These are phyloP conservation scores for Neurospora sp. DNA, from an alignment of 2,329 filamentous ascomycete species.

Conservation along the genomic window DNA sequence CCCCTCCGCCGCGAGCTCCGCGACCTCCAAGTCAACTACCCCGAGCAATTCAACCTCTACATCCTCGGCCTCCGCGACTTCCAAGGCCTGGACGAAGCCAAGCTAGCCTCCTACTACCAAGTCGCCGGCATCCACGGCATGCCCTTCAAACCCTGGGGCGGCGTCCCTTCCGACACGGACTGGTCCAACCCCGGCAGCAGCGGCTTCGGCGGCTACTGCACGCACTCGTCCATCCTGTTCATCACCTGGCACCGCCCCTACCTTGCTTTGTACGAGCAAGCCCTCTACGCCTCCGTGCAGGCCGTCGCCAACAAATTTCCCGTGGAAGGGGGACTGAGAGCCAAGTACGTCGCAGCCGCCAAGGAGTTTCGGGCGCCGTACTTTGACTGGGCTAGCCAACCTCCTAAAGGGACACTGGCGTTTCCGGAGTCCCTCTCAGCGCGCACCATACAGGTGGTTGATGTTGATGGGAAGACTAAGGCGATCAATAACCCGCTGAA, in stretches of 20 bases:
- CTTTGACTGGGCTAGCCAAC: conserved; percentile 25
- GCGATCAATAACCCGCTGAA: conserved; percentile 21
- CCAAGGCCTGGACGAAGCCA: conserved; percentile 37
- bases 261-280: conserved; percentile 18
- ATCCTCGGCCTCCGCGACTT: conserved; percentile 48
- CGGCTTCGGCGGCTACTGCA: conserved; percentile 43
- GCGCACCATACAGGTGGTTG: conserved; percentile 14
- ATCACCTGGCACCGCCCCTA: conserved; percentile 42
- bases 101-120: conserved; percentile 48
- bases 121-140: conserved; percentile 56
- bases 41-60: conserved; percentile 51
- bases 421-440: conserved; percentile 14
- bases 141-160: conserved; percentile 49
- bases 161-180: conserved; percentile 26
- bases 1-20: conserved; percentile 42
- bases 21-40: conserved; percentile 34
- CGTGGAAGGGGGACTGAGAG: conserved; percentile 6
- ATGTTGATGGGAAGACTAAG: conserved; percentile 14
- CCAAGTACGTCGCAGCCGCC: conserved; percentile 19
- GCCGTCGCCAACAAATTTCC: conserved; percentile 17
- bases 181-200: conserved; percentile 17
- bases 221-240: conserved; percentile 51
- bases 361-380: conserved; percentile 23
- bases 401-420: conserved; percentile 8
- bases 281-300: conserved; percentile 17